Evolutionary conservation across 768 basidiomycete genomes (phyloP).

Genomic region (Lentinula lateritia): DNA sequence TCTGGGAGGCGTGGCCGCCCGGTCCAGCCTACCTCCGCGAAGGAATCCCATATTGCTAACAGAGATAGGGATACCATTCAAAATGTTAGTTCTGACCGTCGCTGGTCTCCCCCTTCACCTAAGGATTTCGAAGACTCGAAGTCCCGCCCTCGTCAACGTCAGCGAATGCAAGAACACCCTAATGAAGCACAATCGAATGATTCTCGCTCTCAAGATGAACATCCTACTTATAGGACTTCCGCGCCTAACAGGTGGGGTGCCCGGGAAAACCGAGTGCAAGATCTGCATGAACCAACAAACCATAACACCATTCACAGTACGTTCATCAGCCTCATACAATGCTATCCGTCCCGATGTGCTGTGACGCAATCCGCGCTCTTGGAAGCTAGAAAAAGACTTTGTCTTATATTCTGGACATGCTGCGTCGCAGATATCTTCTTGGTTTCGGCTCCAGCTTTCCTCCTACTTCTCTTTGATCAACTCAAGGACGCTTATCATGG

Average conservation of each 20-base stretch:
- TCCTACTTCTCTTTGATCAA: constrained; percentile 24
- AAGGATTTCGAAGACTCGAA: constrained; percentile 2
- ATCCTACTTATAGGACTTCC: neutral
- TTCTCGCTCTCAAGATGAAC: neutral
- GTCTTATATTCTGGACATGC: neutral
- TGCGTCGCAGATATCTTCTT: neutral
- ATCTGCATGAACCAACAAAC: neutral
- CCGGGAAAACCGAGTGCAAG: constrained; percentile 1
- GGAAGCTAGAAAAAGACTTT: neutral
- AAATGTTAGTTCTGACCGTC: neutral
- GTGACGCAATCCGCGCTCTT: neutral
- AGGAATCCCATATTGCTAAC: constrained; percentile 3
- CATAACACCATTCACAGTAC: constrained; percentile 5
- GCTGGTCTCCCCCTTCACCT: neutral
- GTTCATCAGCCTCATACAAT: constrained; percentile 6
- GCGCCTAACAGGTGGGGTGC: neutral
- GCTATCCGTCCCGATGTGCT: neutral
- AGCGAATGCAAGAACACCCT: constrained; percentile 3
- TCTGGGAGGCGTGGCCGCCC: neutral
- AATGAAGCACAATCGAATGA: neutral
- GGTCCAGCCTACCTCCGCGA: neutral
- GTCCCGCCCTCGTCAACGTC: neutral
- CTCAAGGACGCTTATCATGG: constrained; percentile 38
- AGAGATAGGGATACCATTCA: constrained; percentile 1
- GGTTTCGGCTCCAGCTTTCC: constrained; percentile 18